Evolutionary conservation across 371 early-diverging fungal genomes (phyloP).

Genomic region (Furculomyces boomerangus): DNA sequence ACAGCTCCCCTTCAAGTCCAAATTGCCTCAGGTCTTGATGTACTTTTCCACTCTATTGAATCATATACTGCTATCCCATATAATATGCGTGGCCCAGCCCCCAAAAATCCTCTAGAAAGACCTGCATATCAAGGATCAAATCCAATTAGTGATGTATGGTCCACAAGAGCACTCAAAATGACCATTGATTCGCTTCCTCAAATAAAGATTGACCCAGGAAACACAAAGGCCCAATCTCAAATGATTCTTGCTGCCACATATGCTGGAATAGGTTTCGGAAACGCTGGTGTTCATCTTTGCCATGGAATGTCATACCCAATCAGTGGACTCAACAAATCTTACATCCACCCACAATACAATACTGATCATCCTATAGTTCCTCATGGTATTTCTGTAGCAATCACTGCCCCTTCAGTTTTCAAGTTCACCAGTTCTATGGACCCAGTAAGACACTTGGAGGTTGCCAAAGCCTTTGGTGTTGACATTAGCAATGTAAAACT

Average conservation of each 20-base stretch:
- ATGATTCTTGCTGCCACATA: slow-evolving; percentile 85
- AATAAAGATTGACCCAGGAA: slow-evolving; percentile 47
- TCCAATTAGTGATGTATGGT: slow-evolving; percentile 85
- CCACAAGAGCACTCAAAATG: slow-evolving; percentile 60
- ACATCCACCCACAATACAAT: slow-evolving; percentile 65
- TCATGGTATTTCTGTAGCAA: slow-evolving; percentile 73
- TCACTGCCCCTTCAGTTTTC: slow-evolving; percentile 78
- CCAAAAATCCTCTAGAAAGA: slow-evolving; percentile 58
- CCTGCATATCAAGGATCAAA: slow-evolving; percentile 87
- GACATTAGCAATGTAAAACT: slow-evolving; percentile 40
- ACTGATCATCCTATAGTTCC: slow-evolving; percentile 54
- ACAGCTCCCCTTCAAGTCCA: slow-evolving; percentile 74
- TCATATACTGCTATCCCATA: slow-evolving; percentile 83
- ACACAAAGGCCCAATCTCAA: slow-evolving; percentile 56
- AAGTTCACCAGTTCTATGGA: slow-evolving; percentile 57
- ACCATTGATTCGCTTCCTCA: slow-evolving; percentile 60
- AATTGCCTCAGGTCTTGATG: slow-evolving; percentile 72
- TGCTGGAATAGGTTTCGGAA: slow-evolving; percentile 87
- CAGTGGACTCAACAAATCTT: slow-evolving; percentile 61
- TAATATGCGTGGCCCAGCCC: slow-evolving; percentile 58
- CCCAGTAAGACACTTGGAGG: slow-evolving; percentile 73
- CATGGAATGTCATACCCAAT: slow-evolving; percentile 48
- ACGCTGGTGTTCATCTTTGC: slow-evolving; percentile 66
- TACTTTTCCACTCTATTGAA: slow-evolving; percentile 77
- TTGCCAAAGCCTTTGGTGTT: slow-evolving; percentile 62